Percentiles rank a stretch among this genome's conserved stretches.
Evolutionary conservation across 1,284 basidiomycete genomes (phyloP).

Genomic region (Sporisorium sorghi): DNA sequence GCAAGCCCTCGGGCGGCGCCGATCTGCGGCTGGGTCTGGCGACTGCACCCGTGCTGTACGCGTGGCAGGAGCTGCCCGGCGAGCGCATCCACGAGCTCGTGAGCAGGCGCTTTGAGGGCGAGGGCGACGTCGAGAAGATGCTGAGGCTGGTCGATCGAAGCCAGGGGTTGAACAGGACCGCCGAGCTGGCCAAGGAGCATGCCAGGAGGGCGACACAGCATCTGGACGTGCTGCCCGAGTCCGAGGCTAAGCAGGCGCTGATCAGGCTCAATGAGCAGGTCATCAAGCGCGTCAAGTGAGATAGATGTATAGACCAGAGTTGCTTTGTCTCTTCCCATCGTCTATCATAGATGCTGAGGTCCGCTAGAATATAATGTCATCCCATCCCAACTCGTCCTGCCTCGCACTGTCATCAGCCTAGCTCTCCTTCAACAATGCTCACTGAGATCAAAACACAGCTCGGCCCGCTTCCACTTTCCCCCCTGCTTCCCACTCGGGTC

Average conservation of each 20-base stretch:
- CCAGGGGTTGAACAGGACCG: slow-evolving; percentile 60
- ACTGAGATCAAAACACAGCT: slow-evolving; percentile 39
- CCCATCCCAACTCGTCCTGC: slow-evolving; percentile 2
- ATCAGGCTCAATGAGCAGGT: slow-evolving; percentile 58
- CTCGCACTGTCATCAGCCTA: not conserved
- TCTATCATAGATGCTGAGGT: not conserved
- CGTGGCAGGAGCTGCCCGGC: slow-evolving; percentile 82
- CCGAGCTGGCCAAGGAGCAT: slow-evolving; percentile 62
- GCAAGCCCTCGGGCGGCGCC: slow-evolving; percentile 84
- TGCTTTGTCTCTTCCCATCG: not conserved
- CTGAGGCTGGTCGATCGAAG: slow-evolving; percentile 55
- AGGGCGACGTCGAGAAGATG: slow-evolving; percentile 83
- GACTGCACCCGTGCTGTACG: slow-evolving; percentile 92
- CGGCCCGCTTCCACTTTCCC: slow-evolving; percentile 34
- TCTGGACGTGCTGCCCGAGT: slow-evolving; percentile 52
- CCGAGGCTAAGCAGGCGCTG: slow-evolving; percentile 62
- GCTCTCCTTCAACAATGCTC: slow-evolving; percentile 9
- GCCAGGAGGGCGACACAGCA: slow-evolving; percentile 50
- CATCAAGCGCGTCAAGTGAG: slow-evolving; percentile 57
- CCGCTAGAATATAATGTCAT: not conserved
- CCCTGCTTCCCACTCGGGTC: slow-evolving; percentile 27
- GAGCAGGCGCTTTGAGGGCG: slow-evolving; percentile 81
- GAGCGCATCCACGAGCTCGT: slow-evolving; percentile 81
- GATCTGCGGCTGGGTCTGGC: slow-evolving; percentile 88
- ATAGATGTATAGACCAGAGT: not conserved